Evolutionary conservation across 345 rosid species (phyloP).

Genomic region (Hibiscus tridactylites): DNA sequence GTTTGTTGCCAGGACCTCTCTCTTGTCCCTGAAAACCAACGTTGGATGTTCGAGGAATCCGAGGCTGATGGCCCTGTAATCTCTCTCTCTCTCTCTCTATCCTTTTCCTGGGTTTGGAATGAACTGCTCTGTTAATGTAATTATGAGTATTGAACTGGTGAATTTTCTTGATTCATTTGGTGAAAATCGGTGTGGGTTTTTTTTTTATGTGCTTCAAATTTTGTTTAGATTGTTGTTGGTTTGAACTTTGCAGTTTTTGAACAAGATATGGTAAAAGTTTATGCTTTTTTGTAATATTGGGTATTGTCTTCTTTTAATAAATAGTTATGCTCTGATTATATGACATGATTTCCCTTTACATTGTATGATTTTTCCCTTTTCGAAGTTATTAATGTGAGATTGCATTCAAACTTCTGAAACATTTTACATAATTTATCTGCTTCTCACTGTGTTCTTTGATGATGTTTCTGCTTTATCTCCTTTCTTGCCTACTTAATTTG

Average conservation of each 20-base stretch:
- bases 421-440: neutral
- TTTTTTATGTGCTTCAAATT: neutral
- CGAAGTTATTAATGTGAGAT: neutral
- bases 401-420: neutral
- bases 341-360: neutral
- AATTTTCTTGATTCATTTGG: neutral
- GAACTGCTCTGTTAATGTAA: neutral
- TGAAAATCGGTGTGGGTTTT: neutral
- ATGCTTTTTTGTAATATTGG: neutral
- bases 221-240: neutral
- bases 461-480: neutral
- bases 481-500: neutral
- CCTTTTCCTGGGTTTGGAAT: neutral
- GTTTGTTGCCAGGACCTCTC: constrained; percentile 44
- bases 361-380: neutral
- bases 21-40: constrained; percentile 47
- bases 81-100: neutral
- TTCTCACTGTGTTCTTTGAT: neutral
- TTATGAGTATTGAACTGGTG: neutral
- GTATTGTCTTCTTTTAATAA: neutral
- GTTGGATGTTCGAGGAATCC: constrained; percentile 75
- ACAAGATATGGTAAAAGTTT: neutral
- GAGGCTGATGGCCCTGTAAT: constrained; percentile 62
- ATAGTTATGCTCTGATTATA: neutral
- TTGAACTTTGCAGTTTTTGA: neutral